phyloP scores from a whole-genome alignment of 129 eudicot species.

The Daucus carota region DH1_v3.0 NC_030387.2:31540501-31541000 shows the following conservation, averaged over 20 bases:
- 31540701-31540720: neutral
- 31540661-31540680: neutral
- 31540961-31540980: no score
- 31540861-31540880: no score
- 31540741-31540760: neutral
- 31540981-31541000: no score
- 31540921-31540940: no score
- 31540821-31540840: no score
- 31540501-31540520: neutral
- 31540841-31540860: no score
- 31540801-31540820: no score
- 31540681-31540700: neutral
- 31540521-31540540: conserved; percentile 3
- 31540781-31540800: no score
- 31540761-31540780: no score
- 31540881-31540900: no score
- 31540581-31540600: conserved; percentile 66
- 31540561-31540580: conserved; percentile 48
- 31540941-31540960: no score
- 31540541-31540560: conserved; percentile 75
- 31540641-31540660: conserved; percentile 26
- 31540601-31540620: conserved; percentile 53
- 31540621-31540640: conserved; percentile 74
- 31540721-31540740: neutral
- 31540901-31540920: no score